Evolutionary conservation across 345 rosid species (phyloP).

Genomic region (thale cress (Arabidopsis thaliana)): TAIR10.1 NC_003075.7:1549501-1550000

Average conservation of each 20-base stretch:
- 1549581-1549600: background rate
- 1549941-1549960: background rate
- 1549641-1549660: background rate
- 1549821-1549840: background rate
- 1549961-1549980: background rate
- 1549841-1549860: too few species aligned
- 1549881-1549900: background rate
- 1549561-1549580: too few species aligned
- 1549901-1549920: background rate
- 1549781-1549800: conserved; percentile 12
- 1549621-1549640: conserved; percentile 18
- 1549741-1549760: too few species aligned
- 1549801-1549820: background rate
- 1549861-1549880: background rate
- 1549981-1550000: too few species aligned
- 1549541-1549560: too few species aligned
- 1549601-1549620: conserved; percentile 10
- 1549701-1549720: background rate
- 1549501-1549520: too few species aligned
- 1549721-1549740: conserved; percentile 9
- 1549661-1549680: background rate
- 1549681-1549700: conserved; percentile 32
- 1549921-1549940: background rate
- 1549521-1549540: too few species aligned
- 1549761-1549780: background rate